Evolutionary conservation across 371 early-diverging fungal genomes (phyloP).

Genomic region (Lichtheimia hyalospora): DNA sequence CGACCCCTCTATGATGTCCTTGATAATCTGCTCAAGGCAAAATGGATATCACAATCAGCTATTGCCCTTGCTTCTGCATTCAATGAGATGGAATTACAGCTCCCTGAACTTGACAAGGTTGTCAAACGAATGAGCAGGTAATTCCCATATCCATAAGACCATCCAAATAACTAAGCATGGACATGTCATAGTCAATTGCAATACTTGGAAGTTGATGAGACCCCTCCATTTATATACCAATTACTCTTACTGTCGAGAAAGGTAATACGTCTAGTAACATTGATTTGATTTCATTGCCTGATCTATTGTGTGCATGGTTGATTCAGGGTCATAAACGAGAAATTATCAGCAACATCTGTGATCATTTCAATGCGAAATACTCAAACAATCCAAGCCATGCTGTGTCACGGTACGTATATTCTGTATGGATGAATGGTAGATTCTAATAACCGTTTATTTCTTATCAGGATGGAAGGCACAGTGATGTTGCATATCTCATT

Average conservation of each 20-base stretch:
- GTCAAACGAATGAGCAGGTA: constrained; percentile 37
- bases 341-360: constrained; percentile 42
- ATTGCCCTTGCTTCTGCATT: constrained; percentile 47
- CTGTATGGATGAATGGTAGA: neutral
- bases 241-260: constrained; percentile 58
- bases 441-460: neutral
- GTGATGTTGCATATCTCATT: constrained; percentile 63
- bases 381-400: no score
- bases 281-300: neutral
- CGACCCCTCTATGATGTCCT: constrained; percentile 26
- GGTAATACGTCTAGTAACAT: constrained; percentile 24
- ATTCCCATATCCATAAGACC: neutral
- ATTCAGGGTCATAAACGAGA: constrained; percentile 49
- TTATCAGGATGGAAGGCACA: constrained; percentile 50
- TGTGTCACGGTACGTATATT: neutral
- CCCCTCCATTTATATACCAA: constrained; percentile 59
- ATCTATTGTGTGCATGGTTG: neutral
- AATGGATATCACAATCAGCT: constrained; percentile 43
- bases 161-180: no score
- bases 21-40: constrained; percentile 30
- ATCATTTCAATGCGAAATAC: constrained; percentile 34
- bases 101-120: constrained; percentile 36
- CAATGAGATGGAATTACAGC: constrained; percentile 51
- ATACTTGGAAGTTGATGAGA: constrained; percentile 51
- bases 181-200: constrained; percentile 38